Evolutionary conservation across 1,139 yeast species (phyloP).

Genomic region (Candida albicans): DNA sequence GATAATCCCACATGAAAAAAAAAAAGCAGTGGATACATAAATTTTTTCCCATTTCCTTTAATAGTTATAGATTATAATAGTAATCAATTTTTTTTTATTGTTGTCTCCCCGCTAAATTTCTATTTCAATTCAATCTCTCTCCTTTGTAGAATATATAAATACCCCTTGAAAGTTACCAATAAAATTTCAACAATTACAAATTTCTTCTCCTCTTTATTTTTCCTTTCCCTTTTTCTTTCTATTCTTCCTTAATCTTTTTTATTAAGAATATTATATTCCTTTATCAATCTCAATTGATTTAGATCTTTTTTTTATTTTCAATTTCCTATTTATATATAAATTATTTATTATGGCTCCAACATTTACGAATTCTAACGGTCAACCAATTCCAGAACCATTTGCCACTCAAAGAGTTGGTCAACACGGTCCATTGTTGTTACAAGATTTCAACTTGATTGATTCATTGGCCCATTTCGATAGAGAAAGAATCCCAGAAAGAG

Average conservation of each 20-base stretch:
- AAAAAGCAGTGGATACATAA: no score
- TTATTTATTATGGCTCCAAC: slow-evolving; percentile 34
- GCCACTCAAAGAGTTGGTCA: slow-evolving; percentile 76
- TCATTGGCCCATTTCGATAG: slow-evolving; percentile 81
- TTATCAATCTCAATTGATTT: not conserved
- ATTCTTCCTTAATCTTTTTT: not conserved
- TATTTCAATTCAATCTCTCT: not conserved
- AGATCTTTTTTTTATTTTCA: not conserved
- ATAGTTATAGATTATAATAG: not conserved
- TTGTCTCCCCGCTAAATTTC: not conserved
- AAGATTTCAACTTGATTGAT: slow-evolving; percentile 78
- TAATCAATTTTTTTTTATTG: not conserved
- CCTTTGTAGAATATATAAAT: not conserved
- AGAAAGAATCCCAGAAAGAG: slow-evolving; percentile 87
- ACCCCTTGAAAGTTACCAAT: not conserved
- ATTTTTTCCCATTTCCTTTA: no score
- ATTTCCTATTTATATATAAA: not conserved
- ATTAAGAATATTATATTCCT: not conserved
- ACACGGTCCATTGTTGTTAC: slow-evolving; percentile 73
- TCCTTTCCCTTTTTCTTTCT: not conserved
- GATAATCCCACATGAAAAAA: not conserved
- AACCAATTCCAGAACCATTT: slow-evolving; percentile 65
- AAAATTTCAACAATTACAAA: not conserved
- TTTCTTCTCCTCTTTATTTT: not conserved
- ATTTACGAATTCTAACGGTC: slow-evolving; percentile 71